A percentile compares a stretch with the other conserved stretches of the same genome.
Conservation (phyloP, 805 yeast species). For the Ogataea parapolymorpha region DNA sequence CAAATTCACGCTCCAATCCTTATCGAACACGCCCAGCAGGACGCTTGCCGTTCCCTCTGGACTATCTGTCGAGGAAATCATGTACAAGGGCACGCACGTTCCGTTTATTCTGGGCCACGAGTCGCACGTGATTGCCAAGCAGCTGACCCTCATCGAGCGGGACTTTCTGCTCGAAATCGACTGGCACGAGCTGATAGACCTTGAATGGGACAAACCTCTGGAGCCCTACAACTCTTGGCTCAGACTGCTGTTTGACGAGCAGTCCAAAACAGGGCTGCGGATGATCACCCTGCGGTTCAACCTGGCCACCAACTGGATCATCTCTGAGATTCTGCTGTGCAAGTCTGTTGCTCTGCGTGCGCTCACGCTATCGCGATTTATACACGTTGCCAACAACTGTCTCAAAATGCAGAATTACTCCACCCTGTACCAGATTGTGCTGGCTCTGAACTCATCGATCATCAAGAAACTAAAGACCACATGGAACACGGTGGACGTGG, state of each 20-base stretch:
- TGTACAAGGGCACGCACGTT: constrained; percentile 57
- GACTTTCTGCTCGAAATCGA: constrained; percentile 83
- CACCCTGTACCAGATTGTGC: constrained; percentile 79
- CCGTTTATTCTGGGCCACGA: constrained; percentile 78
- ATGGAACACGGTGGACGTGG: constrained; percentile 71
- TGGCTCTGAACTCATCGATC: constrained; percentile 71
- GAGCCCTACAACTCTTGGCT: constrained; percentile 82
- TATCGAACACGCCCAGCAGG: constrained; percentile 29
- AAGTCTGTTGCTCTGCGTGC: constrained; percentile 55
- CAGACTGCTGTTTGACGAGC: constrained; percentile 57
- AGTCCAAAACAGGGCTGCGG: constrained; percentile 60
- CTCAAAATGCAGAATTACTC: constrained; percentile 73
- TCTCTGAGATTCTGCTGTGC: constrained; percentile 80
- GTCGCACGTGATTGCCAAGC: constrained; percentile 67
- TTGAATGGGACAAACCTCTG: constrained; percentile 66
- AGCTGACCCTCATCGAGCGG: constrained; percentile 80
- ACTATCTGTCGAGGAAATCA: constrained; percentile 36
- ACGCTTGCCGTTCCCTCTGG: constrained; percentile 10
- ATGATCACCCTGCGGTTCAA: constrained; percentile 83
- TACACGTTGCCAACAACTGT: constrained; percentile 81
- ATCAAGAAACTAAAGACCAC: constrained; percentile 60
- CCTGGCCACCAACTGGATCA: constrained; percentile 86
- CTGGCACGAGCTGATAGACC: constrained; percentile 84
- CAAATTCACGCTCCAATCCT: constrained; percentile 29
- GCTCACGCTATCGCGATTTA: constrained; percentile 74